A percentile compares a stretch with the other conserved stretches of the same genome.
phyloP scores from a whole-genome alignment of 73 alveolate species.

The Tetrahymena elliotti region DNA sequence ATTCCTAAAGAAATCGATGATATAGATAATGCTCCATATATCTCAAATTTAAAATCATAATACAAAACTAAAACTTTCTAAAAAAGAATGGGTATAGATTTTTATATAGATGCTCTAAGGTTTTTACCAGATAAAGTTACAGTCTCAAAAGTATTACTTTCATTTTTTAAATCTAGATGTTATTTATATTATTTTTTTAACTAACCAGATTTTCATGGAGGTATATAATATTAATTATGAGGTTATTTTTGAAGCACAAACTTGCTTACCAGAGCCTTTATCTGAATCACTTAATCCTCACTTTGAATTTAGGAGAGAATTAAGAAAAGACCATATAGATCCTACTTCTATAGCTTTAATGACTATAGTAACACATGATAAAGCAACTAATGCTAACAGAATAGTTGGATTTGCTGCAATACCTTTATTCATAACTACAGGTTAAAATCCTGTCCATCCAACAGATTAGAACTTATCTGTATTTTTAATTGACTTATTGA shows the following conservation, averaged over 20 bases:
- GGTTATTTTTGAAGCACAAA: slow-evolving; percentile 47
- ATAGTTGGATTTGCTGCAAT: slow-evolving; percentile 77
- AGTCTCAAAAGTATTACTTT: slow-evolving; percentile 50
- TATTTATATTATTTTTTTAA: too few species aligned
- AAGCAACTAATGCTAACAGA: slow-evolving; percentile 48
- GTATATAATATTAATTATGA: slow-evolving; percentile 41
- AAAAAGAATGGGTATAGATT: slow-evolving; percentile 77
- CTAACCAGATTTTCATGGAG: background rate
- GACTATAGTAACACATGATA: slow-evolving; percentile 66
- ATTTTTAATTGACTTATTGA: background rate
- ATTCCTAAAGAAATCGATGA: background rate
- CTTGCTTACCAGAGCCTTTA: slow-evolving; percentile 55
- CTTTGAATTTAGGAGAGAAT: slow-evolving; percentile 68
- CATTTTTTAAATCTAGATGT: too few species aligned
- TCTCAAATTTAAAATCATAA: slow-evolving; percentile 40
- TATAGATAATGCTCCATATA: slow-evolving; percentile 28
- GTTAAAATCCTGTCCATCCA: slow-evolving; percentile 35
- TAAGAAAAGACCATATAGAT: slow-evolving; percentile 59
- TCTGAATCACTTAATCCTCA: slow-evolving; percentile 44
- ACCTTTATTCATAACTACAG: slow-evolving; percentile 57
- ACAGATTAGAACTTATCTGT: slow-evolving; percentile 32
- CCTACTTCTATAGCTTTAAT: slow-evolving; percentile 66
- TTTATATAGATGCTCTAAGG: slow-evolving; percentile 76
- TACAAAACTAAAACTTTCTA: slow-evolving; percentile 52
- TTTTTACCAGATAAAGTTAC: slow-evolving; percentile 75